These are phyloP conservation scores for Peronospora belbahrii DNA, from an alignment of 352 stramenopile species.

Conservation along the genomic window DNA sequence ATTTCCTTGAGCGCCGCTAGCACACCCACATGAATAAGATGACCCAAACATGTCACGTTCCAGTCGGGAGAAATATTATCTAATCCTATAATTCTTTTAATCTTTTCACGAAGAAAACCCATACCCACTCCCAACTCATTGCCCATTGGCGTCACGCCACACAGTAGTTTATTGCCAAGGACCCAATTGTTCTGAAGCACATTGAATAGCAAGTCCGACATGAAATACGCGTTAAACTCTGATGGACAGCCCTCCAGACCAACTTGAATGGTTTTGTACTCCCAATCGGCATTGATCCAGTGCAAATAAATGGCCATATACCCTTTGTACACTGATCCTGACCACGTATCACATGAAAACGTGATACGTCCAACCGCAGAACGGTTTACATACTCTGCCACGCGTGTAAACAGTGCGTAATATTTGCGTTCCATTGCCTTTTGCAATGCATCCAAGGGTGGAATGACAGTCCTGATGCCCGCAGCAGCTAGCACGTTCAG, in stretches of 20 bases:
- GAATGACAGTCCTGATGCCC: conserved; percentile 42
- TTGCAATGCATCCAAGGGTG: conserved; percentile 42
- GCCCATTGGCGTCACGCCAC: conserved; percentile 52
- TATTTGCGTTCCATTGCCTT: conserved; percentile 75
- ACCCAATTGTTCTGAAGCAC: conserved; percentile 76
- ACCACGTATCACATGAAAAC: conserved; percentile 80
- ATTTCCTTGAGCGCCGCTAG: conserved; percentile 63
- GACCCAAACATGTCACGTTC: conserved; percentile 67
- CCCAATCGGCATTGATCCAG: conserved; percentile 82
- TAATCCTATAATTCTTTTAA: conserved; percentile 70
- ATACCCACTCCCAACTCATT: conserved; percentile 62
- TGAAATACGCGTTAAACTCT: conserved; percentile 69
- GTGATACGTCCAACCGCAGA: conserved; percentile 61
- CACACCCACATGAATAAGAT: conserved; percentile 66
- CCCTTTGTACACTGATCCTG: conserved; percentile 54
- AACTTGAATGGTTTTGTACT: conserved; percentile 77
- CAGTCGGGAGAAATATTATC: conserved; percentile 65
- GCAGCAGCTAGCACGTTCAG: conserved; percentile 47
- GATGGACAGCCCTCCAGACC: conserved; percentile 58
- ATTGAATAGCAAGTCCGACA: conserved; percentile 74
- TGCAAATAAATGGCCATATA: conserved; percentile 71
- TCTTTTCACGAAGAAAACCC: conserved; percentile 70
- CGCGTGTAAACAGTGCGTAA: conserved; percentile 53
- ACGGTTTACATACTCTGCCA: conserved; percentile 69
- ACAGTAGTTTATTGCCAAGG: conserved; percentile 62